phyloP scores from a whole-genome alignment of 129 eudicot species.

The Logfia minima region DNA sequence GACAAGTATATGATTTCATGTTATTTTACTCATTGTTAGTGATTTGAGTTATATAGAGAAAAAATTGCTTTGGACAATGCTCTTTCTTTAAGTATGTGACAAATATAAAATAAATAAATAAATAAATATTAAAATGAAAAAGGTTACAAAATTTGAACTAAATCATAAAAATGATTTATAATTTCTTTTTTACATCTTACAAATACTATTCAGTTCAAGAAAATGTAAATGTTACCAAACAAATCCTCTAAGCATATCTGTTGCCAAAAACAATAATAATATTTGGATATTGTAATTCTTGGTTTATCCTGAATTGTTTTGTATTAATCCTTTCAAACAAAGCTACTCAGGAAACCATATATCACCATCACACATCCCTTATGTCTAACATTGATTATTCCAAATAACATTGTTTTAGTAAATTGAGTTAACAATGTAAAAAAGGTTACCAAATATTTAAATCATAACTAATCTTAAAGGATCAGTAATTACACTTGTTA shows the following conservation, averaged over 20 bases:
- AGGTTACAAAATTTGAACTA: no score
- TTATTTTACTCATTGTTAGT: no score
- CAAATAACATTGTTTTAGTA: slow-evolving; percentile 8
- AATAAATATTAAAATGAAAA: no score
- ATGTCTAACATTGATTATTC: background rate
- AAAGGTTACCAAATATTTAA: background rate
- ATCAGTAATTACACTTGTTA: no score
- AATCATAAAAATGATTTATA: no score
- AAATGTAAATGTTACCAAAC: background rate
- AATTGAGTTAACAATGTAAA: background rate
- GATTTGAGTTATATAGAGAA: background rate
- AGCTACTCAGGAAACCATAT: slow-evolving; percentile 19
- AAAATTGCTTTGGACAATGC: background rate
- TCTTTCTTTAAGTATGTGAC: background rate
- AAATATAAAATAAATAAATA: no score
- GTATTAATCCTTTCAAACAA: slow-evolving; percentile 26
- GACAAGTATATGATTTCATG: no score
- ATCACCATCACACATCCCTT: slow-evolving; percentile 20
- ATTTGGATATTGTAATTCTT: background rate
- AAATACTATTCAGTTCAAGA: background rate
- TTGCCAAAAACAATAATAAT: background rate
- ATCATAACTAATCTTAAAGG: no score
- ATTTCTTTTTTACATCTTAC: background rate
- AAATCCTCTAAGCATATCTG: background rate
- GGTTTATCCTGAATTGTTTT: slow-evolving; percentile 16